phyloP scores from a whole-genome alignment of 1,139 yeast species.

The Geotrichum reessii region DNA sequence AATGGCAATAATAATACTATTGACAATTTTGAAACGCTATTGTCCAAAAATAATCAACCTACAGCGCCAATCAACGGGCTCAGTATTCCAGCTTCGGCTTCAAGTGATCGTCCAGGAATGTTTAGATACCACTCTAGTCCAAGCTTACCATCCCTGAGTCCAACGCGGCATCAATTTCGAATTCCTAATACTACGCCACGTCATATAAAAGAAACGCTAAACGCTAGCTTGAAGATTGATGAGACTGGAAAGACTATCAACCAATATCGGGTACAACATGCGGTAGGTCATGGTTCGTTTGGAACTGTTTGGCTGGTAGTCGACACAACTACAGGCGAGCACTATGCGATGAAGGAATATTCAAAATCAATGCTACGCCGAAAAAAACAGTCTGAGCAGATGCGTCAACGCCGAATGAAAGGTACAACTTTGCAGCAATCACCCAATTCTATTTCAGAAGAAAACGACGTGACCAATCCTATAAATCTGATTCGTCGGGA shows the following conservation, averaged over 20 bases:
- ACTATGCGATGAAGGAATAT: slow-evolving; percentile 65
- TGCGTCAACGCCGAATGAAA: slow-evolving; percentile 14
- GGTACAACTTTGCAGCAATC: slow-evolving; percentile 4
- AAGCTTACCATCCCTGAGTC: slow-evolving; percentile 30
- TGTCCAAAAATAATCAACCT: neutral
- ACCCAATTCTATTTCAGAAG: neutral
- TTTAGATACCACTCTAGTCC: slow-evolving; percentile 36
- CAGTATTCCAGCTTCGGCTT: neutral
- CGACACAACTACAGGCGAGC: slow-evolving; percentile 43
- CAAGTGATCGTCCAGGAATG: slow-evolving; percentile 23
- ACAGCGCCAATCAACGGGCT: neutral
- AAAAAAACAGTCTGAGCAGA: slow-evolving; percentile 25
- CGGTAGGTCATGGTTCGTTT: slow-evolving; percentile 83
- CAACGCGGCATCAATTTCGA: slow-evolving; percentile 37
- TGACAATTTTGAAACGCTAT: neutral
- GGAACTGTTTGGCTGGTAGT: slow-evolving; percentile 84
- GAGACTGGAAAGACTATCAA: slow-evolving; percentile 35
- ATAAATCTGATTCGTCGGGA: slow-evolving; percentile 58
- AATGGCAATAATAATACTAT: neutral
- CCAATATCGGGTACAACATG: slow-evolving; percentile 54
- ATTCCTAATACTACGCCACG: slow-evolving; percentile 34
- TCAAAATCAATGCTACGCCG: slow-evolving; percentile 40
- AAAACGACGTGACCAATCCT: slow-evolving; percentile 19
- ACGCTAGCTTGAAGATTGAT: slow-evolving; percentile 34
- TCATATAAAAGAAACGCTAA: slow-evolving; percentile 38